Evolutionary conservation across 176 grass and related monocot species (phyloP).

Genomic region (Zea mays): DNA sequence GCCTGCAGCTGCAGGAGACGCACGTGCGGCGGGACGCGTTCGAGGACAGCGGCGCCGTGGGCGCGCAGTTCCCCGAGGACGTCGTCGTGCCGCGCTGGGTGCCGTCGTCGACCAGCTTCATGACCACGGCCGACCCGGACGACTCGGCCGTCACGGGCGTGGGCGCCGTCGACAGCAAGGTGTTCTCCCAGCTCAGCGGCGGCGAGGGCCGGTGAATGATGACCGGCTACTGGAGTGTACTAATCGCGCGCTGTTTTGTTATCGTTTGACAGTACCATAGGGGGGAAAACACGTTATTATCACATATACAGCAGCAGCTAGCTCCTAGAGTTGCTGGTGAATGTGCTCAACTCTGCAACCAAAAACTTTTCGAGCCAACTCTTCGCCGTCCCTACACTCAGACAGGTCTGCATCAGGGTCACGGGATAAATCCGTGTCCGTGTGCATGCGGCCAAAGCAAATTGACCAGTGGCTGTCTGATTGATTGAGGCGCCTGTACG

Average conservation of each 20-base stretch:
- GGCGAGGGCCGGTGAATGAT: constrained; percentile 69
- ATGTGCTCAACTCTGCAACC: background rate
- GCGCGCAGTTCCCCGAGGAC: constrained; percentile 44
- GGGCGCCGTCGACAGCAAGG: constrained; percentile 32
- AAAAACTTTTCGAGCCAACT: background rate
- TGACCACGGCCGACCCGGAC: constrained; percentile 16
- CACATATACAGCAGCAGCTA: too few relatives aligned
- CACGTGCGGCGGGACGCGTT: constrained; percentile 42
- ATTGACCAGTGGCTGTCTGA: background rate
- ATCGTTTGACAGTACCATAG: background rate
- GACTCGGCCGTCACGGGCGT: constrained; percentile 11
- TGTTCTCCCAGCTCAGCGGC: constrained; percentile 52
- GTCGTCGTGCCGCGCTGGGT: constrained; percentile 41
- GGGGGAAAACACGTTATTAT: too few relatives aligned
- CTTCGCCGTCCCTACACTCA: background rate
- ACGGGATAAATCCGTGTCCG: background rate
- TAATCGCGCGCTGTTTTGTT: background rate
- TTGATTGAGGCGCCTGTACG: background rate
- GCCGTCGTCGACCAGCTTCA: constrained; percentile 40
- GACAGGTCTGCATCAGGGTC: background rate
- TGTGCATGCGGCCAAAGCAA: background rate
- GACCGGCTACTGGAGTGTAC: constrained; percentile 5
- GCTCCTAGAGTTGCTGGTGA: background rate
- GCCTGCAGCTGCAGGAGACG: constrained; percentile 63
- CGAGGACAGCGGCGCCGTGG: constrained; percentile 50